A percentile compares a stretch with the other conserved stretches of the same genome.
phyloP scores from a whole-genome alignment of 805 yeast genomes.

The Candida maesae region DNA sequence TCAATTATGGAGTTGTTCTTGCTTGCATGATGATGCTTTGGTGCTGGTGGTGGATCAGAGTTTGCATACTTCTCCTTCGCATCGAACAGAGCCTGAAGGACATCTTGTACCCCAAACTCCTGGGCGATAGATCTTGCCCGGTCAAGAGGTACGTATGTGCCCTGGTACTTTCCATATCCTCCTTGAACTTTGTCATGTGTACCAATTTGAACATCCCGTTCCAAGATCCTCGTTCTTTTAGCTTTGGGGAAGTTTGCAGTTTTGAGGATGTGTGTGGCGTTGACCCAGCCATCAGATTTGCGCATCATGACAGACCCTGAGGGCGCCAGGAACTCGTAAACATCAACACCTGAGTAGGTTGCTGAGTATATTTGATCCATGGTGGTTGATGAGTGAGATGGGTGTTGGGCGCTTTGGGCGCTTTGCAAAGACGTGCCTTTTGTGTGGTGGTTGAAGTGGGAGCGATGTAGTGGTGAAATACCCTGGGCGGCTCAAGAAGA shows the following conservation, averaged over 20 bases:
- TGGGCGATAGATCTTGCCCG: conserved; percentile 68
- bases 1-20: conserved; percentile 21
- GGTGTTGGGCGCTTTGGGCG: too few species aligned
- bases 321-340: conserved; percentile 68
- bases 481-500: too few species aligned
- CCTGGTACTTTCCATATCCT: conserved; percentile 95
- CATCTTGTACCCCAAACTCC: conserved; percentile 59
- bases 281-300: conserved; percentile 76
- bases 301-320: conserved; percentile 78
- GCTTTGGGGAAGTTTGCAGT: conserved; percentile 95
- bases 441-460: conserved; percentile 1
- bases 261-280: conserved; percentile 92
- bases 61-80: conserved; percentile 50
- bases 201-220: conserved; percentile 88
- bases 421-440: too few species aligned
- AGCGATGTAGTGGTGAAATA: not conserved
- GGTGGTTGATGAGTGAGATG: too few species aligned
- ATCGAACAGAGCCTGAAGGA: conserved; percentile 62
- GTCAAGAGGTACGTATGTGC: conserved; percentile 90
- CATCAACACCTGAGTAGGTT: conserved; percentile 77
- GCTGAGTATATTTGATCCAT: conserved; percentile 59
- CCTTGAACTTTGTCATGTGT: conserved; percentile 93
- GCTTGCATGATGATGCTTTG: conserved; percentile 65
- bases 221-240: conserved; percentile 85
- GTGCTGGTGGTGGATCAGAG: conserved; percentile 54